Percentiles rank a stretch among this genome's conserved stretches.
phyloP scores from a whole-genome alignment of 2,329 filamentous ascomycete species.

The Penicillium sp. region DNA sequence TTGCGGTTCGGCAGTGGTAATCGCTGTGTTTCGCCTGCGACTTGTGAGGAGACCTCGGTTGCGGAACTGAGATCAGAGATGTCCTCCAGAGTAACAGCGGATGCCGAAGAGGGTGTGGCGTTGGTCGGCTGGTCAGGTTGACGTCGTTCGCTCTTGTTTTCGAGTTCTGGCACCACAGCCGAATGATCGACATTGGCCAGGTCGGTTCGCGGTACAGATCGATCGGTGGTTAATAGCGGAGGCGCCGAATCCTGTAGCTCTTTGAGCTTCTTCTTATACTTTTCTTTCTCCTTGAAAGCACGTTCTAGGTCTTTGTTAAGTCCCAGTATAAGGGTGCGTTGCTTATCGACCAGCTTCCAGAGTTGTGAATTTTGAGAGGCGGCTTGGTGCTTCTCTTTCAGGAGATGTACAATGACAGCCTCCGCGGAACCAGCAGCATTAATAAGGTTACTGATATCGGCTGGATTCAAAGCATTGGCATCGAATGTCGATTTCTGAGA shows the following conservation, averaged over 20 bases:
- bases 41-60: constrained; percentile 12
- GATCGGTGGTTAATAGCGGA: constrained; percentile 26
- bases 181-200: neutral
- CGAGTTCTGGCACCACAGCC: neutral
- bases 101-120: constrained; percentile 5
- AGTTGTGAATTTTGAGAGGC: constrained; percentile 85
- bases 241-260: constrained; percentile 56
- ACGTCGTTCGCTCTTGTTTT: neutral
- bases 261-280: constrained; percentile 84
- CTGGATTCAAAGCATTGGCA: constrained; percentile 51
- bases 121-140: neutral
- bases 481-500: constrained; percentile 58
- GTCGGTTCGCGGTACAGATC: constrained; percentile 8
- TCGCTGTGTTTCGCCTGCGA: constrained; percentile 17
- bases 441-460: constrained; percentile 74
- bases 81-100: constrained; percentile 9
- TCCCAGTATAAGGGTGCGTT: constrained; percentile 85
- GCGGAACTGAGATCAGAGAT: constrained; percentile 20
- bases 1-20: constrained; percentile 65
- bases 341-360: constrained; percentile 95
- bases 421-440: constrained; percentile 82
- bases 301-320: constrained; percentile 92
- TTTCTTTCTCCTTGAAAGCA: constrained; percentile 87
- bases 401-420: constrained; percentile 76
- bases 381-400: constrained; percentile 87